A percentile compares a stretch with the other conserved stretches of the same genome.
Evolutionary conservation across 2,329 filamentous ascomycete species (phyloP).

Genomic region (Epichloe typhina): DNA sequence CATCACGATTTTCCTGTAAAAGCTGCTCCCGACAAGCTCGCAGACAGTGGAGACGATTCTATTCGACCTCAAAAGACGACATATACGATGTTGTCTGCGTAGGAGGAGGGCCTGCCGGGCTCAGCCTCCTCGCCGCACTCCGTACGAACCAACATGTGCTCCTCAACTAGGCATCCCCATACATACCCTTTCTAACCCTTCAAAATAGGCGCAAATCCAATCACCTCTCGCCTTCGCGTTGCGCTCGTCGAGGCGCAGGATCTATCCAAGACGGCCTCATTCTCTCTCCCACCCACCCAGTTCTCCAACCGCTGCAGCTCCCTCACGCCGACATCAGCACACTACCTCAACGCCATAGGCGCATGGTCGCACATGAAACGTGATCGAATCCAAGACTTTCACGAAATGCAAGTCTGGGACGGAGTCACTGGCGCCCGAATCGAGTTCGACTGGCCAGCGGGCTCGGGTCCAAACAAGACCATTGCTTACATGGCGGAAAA

Average conservation of each 20-base stretch:
- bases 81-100: constrained; percentile 91
- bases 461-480: constrained; percentile 37
- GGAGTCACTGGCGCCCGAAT: constrained; percentile 78
- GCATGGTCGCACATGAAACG: constrained; percentile 68
- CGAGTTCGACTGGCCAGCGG: constrained; percentile 64
- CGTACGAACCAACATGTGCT: constrained; percentile 32
- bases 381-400: constrained; percentile 70
- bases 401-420: constrained; percentile 98
- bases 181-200: not conserved
- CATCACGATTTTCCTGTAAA: constrained; percentile 29
- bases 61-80: constrained; percentile 41
- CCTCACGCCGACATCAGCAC: constrained; percentile 76
- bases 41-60: constrained; percentile 25
- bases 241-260: constrained; percentile 87
- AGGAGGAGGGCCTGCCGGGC: constrained; percentile 76
- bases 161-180: no score
- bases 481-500: constrained; percentile 98
- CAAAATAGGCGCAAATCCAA: constrained; percentile 53
- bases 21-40: constrained; percentile 30
- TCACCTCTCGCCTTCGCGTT: constrained; percentile 64
- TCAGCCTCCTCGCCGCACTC: constrained; percentile 67
- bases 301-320: constrained; percentile 96
- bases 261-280: constrained; percentile 53
- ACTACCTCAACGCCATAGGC: constrained; percentile 69
- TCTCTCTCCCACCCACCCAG: constrained; percentile 50